Evolutionary conservation across 148 eudicot genomes (phyloP), one percentile per base, ranked within the genome.

Genomic region (Amaranthus hypochondriacus): DNA sequence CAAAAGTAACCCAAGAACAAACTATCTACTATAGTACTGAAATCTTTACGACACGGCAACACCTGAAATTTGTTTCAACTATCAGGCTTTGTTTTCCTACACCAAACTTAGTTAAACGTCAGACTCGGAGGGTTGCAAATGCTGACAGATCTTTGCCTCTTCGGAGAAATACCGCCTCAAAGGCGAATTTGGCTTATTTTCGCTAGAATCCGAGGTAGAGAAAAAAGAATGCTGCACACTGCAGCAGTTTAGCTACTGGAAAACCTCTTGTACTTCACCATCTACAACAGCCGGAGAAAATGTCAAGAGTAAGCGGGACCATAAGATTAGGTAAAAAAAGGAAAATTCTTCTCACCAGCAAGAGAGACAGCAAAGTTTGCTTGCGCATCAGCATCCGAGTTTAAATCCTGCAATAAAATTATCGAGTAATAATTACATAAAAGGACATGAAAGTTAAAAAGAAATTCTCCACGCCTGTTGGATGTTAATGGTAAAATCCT

Each of bases 361-460:
- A 93, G 97, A 68, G 57, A 55, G 56, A 72, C 82, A 5, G 83
- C 98, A 74, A 86, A 82, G 77, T 89, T 94, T 50, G 98, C 97
- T 80, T 92, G 88, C 72, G 81, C 89, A 86, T 89, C 98, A 67
- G 97, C 98, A 58, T 86, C 97, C 5, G 90, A 77, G 78, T 94
- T 94, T 5, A 83, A 81, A 48, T 80, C 90, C 98, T 94, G 64
- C 73, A 9, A 46, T 56, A n/a, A 64, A 28, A 28, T 28, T 28
- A 28, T 28, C 39, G 39, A 28, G 39, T 28, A 28, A 28, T 28
- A 28, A 28, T 28, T 28, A 28, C 39, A 28, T 28, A 28, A 2
- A 28, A 28, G 39, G 39, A 28, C 39, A 28, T 28, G 39, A 0
- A 28, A 28, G 39, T 28, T 0, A 0, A 28, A 28, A 28, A 28